These are phyloP conservation scores for Iberis pinnata DNA, from an alignment of 345 rosid species.

Conservation along the genomic window DNA sequence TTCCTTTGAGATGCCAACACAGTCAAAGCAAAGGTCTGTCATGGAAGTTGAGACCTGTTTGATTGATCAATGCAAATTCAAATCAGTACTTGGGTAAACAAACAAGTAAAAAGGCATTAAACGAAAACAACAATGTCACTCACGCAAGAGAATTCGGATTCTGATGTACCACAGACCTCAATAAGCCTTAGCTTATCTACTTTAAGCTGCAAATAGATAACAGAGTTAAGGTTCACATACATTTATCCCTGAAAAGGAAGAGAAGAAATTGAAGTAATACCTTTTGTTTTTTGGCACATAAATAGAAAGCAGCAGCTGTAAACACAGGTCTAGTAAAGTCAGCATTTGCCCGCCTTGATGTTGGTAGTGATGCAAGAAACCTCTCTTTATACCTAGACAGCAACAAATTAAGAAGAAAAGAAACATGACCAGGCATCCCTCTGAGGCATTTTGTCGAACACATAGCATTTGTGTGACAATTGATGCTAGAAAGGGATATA, in stretches of 20 bases:
- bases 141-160: slow-evolving; percentile 73
- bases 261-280: slow-evolving; percentile 21
- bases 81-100: slow-evolving; percentile 27
- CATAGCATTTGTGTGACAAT: no score
- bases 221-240: background rate
- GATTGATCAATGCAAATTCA: background rate
- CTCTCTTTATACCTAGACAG: slow-evolving; percentile 62
- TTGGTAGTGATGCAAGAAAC: slow-evolving; percentile 68
- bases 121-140: slow-evolving; percentile 21
- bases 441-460: slow-evolving; percentile 42
- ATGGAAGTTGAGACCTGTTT: slow-evolving; percentile 34
- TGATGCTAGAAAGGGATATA: no score
- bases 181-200: slow-evolving; percentile 72
- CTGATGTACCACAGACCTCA: slow-evolving; percentile 88
- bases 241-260: background rate
- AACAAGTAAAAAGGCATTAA: background rate
- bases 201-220: slow-evolving; percentile 54
- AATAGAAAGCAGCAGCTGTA: slow-evolving; percentile 80
- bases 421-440: background rate
- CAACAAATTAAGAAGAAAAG: background rate
- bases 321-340: slow-evolving; percentile 79
- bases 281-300: slow-evolving; percentile 78
- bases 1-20: slow-evolving; percentile 35
- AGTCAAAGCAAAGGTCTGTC: slow-evolving; percentile 31
- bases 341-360: slow-evolving; percentile 57